phyloP scores from a whole-genome alignment of 768 basidiomycete species.

The Suillus paluster region DNA sequence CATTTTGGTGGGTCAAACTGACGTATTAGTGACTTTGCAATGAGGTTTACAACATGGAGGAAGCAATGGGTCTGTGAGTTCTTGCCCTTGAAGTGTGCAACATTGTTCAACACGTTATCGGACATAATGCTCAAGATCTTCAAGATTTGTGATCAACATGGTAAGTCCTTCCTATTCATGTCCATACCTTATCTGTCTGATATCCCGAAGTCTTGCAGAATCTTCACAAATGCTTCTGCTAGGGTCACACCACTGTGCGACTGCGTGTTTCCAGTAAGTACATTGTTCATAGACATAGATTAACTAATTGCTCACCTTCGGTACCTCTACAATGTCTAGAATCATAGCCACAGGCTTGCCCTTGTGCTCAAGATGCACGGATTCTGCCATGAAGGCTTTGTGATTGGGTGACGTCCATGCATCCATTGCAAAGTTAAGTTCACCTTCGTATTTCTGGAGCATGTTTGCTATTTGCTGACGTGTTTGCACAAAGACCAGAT shows the following conservation, averaged over 20 bases:
- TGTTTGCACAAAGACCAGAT: conserved; percentile 28
- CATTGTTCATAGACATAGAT: background rate
- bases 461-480: conserved; percentile 30
- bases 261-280: conserved; percentile 12
- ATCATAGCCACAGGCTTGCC: conserved; percentile 19
- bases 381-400: conserved; percentile 22
- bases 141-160: conserved; percentile 9
- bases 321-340: conserved; percentile 29
- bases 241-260: conserved; percentile 24
- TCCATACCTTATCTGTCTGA: conserved; percentile 16
- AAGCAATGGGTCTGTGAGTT: conserved; percentile 41
- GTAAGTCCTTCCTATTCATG: too few species aligned
- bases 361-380: conserved; percentile 22
- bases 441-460: conserved; percentile 30
- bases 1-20: conserved; percentile 35
- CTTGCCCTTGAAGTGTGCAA: conserved; percentile 27
- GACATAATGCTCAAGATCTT: conserved; percentile 25
- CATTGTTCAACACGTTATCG: conserved; percentile 33
- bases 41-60: conserved; percentile 42
- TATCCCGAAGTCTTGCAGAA: conserved; percentile 29
- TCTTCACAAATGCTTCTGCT: conserved; percentile 18
- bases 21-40: conserved; percentile 33
- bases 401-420: conserved; percentile 36
- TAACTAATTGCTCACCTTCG: conserved; percentile 15
- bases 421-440: conserved; percentile 30